These are phyloP conservation scores for Rutidosis leptorrhynchoides DNA, from an alignment of 129 eudicot species.

Conservation along the genomic window DNA sequence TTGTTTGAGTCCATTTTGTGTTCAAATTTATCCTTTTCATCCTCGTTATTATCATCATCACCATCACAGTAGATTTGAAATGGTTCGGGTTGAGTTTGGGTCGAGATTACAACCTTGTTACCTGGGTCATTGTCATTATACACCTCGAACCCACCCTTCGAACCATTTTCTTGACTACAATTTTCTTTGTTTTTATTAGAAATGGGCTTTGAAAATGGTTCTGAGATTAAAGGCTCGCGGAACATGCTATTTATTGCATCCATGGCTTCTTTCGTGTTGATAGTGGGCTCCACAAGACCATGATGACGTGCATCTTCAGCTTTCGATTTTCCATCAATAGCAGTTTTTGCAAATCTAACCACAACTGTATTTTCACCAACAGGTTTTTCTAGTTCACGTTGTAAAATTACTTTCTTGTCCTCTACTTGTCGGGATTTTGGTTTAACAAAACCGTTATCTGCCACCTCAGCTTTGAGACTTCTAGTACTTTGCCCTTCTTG, in stretches of 20 bases:
- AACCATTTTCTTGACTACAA: too few species aligned
- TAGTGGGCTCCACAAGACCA: constrained; percentile 94
- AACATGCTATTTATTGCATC: constrained; percentile 92
- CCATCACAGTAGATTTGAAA: constrained; percentile 66
- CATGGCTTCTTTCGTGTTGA: constrained; percentile 90
- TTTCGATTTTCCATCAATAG: constrained; percentile 62
- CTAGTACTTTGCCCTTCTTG: constrained; percentile 36
- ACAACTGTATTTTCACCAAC: constrained; percentile 70
- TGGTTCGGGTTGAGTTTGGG: constrained; percentile 42
- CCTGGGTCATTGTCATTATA: constrained; percentile 52
- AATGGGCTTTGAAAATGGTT: constrained; percentile 36
- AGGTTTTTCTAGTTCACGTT: constrained; percentile 30
- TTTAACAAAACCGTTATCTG: constrained; percentile 26
- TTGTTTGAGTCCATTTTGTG: constrained; percentile 30
- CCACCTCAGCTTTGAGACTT: constrained; percentile 15
- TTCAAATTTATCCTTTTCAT: constrained; percentile 28
- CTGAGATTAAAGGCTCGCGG: constrained; percentile 76
- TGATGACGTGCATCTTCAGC: constrained; percentile 97
- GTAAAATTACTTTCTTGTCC: constrained; percentile 25
- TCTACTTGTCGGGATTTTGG: constrained; percentile 17
- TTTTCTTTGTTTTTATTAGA: constrained; percentile 42
- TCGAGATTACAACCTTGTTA: constrained; percentile 29
- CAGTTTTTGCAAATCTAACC: constrained; percentile 71
- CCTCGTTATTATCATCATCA: constrained; percentile 43
- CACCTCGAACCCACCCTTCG: too few species aligned